phyloP scores from a whole-genome alignment of 2,329 filamentous ascomycete genomes.

The Aspergillus sp. region DNA sequence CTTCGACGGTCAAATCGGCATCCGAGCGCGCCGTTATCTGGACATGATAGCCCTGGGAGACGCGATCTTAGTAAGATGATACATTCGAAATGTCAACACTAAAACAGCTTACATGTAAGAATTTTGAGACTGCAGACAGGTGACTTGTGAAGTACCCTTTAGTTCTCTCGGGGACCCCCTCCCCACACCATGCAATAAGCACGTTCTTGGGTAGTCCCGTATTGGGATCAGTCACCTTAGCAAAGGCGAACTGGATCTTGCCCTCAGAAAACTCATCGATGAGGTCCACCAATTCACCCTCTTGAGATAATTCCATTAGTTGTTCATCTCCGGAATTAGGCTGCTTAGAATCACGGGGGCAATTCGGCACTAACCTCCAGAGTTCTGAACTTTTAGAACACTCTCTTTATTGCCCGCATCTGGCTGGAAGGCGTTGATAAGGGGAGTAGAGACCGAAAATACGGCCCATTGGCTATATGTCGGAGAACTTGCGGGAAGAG shows the following conservation, averaged over 20 bases:
- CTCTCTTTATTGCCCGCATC: conserved; percentile 85
- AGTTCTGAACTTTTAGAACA: conserved; percentile 88
- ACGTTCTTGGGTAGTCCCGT: conserved; percentile 85
- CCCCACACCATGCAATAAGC: conserved; percentile 94
- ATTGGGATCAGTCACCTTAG: conserved; percentile 96
- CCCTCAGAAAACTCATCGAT: conserved; percentile 97
- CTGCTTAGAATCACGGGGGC: background rate
- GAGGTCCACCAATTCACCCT: conserved; percentile 86
- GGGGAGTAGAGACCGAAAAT: conserved; percentile 87
- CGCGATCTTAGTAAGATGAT: background rate
- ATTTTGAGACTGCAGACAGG: conserved; percentile 80
- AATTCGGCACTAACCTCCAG: conserved; percentile 64
- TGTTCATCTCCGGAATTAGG: background rate
- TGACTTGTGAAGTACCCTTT: conserved; percentile 99
- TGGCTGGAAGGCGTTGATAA: conserved; percentile 86
- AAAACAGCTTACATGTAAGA: conserved; percentile 66
- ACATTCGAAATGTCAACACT: background rate
- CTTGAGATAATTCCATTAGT: conserved; percentile 47
- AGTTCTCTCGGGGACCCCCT: conserved; percentile 95
- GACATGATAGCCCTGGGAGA: conserved; percentile 78
- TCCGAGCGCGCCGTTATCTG: conserved; percentile 95
- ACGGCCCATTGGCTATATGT: conserved; percentile 92
- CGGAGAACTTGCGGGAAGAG: conserved; percentile 63
- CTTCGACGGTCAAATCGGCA: conserved; percentile 79
- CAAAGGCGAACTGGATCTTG: conserved; percentile 92